Percentiles rank a stretch among this genome's conserved stretches.
Evolutionary conservation across 106 monocot genomes (phyloP).

Genomic region (Xerophyta viscosa): DNA sequence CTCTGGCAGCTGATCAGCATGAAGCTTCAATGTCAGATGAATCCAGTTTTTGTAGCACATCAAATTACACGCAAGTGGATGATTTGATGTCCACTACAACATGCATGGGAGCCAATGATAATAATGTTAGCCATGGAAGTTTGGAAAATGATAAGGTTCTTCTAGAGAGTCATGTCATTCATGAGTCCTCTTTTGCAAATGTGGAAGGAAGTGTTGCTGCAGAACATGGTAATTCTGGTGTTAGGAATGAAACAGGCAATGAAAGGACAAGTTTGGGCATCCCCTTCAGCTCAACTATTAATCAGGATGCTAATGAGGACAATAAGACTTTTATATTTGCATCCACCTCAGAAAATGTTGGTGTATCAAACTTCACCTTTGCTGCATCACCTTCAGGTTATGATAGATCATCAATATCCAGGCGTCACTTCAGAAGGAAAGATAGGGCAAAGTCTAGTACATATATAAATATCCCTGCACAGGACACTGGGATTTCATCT

Average conservation of each 20-base stretch:
- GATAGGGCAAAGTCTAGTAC: conserved; percentile 24
- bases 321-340: conserved; percentile 13
- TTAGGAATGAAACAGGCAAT: conserved; percentile 4
- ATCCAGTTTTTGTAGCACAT: conserved; percentile 9
- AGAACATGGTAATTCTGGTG: conserved; percentile 6
- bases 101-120: conserved; percentile 18
- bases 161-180: conserved; percentile 14
- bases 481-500: conserved; percentile 17
- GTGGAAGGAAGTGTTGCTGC: conserved; percentile 4
- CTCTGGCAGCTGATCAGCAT: conserved; percentile 18
- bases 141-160: conserved; percentile 3
- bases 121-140: conserved; percentile 12
- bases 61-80: conserved; percentile 23
- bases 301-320: conserved; percentile 4
- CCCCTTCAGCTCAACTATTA: conserved; percentile 15
- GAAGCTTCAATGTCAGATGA: conserved; percentile 40
- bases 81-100: conserved; percentile 27
- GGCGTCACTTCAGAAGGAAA: conserved; percentile 39
- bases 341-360: conserved; percentile 20
- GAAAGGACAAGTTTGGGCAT: conserved; percentile 4
- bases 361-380: conserved; percentile 40
- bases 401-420: conserved; percentile 22
- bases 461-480: conserved; percentile 8
- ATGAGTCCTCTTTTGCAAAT: conserved; percentile 20
- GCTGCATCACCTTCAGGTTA: conserved; percentile 28